phyloP scores from a whole-genome alignment of 1,139 yeast genomes.

The Debaryomyces udenii region DNA sequence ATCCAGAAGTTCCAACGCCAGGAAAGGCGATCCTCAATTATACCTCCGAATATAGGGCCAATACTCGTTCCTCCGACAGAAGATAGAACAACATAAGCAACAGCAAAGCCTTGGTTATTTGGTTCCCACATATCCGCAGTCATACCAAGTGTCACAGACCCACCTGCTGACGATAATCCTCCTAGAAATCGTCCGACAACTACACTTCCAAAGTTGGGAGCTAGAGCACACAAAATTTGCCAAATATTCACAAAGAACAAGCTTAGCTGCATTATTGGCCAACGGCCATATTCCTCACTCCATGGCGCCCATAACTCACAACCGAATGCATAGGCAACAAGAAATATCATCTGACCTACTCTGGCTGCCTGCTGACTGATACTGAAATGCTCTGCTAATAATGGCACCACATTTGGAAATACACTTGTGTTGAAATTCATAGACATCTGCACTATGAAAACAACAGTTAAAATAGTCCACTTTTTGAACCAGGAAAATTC shows the following conservation, averaged over 20 bases:
- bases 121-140: conserved; percentile 43
- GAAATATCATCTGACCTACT: conserved; percentile 35
- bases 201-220: conserved; percentile 34
- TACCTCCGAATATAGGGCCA: conserved; percentile 41
- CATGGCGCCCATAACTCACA: conserved; percentile 45
- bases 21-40: conserved; percentile 26
- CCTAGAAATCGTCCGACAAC: conserved; percentile 32
- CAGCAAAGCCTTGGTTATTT: conserved; percentile 37
- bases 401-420: conserved; percentile 31
- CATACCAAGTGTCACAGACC: conserved; percentile 42
- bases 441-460: conserved; percentile 36
- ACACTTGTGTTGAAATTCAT: conserved; percentile 41
- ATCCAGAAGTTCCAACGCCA: conserved; percentile 43
- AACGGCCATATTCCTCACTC: conserved; percentile 40
- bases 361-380: conserved; percentile 33
- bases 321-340: conserved; percentile 39
- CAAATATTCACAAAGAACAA: conserved; percentile 36
- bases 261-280: conserved; percentile 36
- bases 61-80: conserved; percentile 39
- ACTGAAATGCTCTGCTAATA: conserved; percentile 30
- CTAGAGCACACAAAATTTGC: conserved; percentile 36
- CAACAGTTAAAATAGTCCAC: conserved; percentile 34
- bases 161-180: conserved; percentile 35
- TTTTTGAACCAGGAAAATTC: conserved; percentile 29
- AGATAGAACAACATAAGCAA: conserved; percentile 38